Evolutionary conservation across 768 basidiomycete species (phyloP).

Genomic region (Mycena filopes): DNA sequence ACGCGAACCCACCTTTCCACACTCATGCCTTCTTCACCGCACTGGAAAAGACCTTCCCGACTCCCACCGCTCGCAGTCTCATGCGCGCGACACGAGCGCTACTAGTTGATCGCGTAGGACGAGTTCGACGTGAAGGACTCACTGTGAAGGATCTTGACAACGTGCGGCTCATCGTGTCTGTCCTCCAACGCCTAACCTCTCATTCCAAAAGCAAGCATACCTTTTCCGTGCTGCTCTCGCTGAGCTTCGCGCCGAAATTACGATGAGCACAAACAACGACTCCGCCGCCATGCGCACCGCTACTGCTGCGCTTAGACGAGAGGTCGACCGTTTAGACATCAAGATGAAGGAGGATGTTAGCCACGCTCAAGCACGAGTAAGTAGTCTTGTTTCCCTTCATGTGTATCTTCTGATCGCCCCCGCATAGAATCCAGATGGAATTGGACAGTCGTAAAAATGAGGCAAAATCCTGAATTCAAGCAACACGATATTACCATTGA

Average conservation of each 20-base stretch:
- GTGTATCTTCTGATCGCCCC: constrained; percentile 12
- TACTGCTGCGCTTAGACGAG: constrained; percentile 81
- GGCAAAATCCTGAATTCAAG: constrained; percentile 83
- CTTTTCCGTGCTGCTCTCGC: constrained; percentile 93
- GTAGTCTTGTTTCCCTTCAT: constrained; percentile 42
- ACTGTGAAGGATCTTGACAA: constrained; percentile 85
- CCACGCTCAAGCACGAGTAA: constrained; percentile 91
- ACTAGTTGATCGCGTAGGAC: constrained; percentile 78
- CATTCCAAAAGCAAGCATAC: constrained; percentile 83
- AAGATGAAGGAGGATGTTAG: constrained; percentile 96
- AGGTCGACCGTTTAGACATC: constrained; percentile 85
- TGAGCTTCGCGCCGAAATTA: constrained; percentile 88
- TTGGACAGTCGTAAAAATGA: constrained; percentile 95
- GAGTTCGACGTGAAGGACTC: constrained; percentile 77
- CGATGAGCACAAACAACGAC: constrained; percentile 85
- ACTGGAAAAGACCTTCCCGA: constrained; percentile 80
- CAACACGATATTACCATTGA: constrained; percentile 87
- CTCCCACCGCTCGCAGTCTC: constrained; percentile 76
- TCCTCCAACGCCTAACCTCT: constrained; percentile 4
- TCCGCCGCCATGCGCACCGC: constrained; percentile 83
- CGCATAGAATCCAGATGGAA: constrained; percentile 92
- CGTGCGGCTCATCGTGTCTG: constrained; percentile 52
- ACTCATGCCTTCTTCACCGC: constrained; percentile 81
- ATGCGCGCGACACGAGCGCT: constrained; percentile 88
- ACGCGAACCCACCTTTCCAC: constrained; percentile 81